phyloP scores from a whole-genome alignment of 164 flowering plant species.

The Liriodendron chinense region DNA sequence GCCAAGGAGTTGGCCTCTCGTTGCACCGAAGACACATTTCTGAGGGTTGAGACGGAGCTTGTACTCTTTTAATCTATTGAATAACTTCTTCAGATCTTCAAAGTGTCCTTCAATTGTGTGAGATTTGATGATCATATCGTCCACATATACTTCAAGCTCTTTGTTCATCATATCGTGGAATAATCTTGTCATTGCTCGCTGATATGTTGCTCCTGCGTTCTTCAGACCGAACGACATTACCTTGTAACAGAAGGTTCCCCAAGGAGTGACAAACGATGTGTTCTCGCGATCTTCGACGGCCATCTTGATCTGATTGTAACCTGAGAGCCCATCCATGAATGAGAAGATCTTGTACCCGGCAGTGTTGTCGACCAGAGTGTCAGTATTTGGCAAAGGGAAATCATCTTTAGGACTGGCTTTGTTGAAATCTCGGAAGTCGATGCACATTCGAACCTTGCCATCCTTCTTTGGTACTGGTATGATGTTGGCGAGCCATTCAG shows the following conservation, averaged over 20 bases:
- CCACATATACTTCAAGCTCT: no score
- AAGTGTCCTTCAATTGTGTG: no score
- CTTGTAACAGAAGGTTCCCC: background rate
- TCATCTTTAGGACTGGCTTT: constrained; percentile 8
- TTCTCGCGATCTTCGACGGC: background rate
- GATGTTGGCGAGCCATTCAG: constrained; percentile 5
- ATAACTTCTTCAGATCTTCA: no score
- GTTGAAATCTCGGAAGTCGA: background rate
- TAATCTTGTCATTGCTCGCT: no score
- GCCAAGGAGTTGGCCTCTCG: no score
- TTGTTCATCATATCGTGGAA: no score
- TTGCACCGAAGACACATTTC: no score
- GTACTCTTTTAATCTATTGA: no score
- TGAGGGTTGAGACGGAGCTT: no score
- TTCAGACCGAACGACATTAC: background rate
- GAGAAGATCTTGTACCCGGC: background rate
- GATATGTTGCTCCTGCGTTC: background rate
- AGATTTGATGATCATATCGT: no score
- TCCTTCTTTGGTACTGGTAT: constrained; percentile 7
- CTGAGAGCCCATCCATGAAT: constrained; percentile 11
- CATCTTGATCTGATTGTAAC: constrained; percentile 15
- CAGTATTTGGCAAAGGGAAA: constrained; percentile 6
- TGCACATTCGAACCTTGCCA: background rate
- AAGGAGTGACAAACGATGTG: background rate
- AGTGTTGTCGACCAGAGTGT: background rate